Percentiles rank a stretch among this genome's conserved stretches.
These are phyloP conservation scores for Filobasidium wieringae DNA, from an alignment of 768 basidiomycete genomes.

Conservation along the genomic window DNA sequence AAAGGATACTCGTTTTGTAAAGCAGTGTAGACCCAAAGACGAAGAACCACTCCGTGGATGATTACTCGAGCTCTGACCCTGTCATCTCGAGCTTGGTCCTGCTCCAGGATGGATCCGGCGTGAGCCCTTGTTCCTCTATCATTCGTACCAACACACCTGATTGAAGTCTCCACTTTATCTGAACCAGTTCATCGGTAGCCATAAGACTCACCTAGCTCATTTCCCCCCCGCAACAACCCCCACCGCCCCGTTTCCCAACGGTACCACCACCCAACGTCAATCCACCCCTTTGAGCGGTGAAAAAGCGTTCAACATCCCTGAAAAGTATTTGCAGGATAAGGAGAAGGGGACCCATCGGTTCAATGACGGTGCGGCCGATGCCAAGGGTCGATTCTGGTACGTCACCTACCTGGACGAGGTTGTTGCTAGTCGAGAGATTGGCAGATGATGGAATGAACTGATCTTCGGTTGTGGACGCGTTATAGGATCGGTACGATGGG, in stretches of 20 bases:
- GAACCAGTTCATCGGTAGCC: conserved; percentile 25
- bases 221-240: conserved; percentile 24
- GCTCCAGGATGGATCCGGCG: conserved; percentile 12
- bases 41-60: conserved; percentile 24
- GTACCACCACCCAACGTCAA: conserved; percentile 5
- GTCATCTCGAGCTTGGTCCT: conserved; percentile 22
- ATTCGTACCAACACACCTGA: not conserved
- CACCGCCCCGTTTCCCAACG: conserved; percentile 7
- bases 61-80: conserved; percentile 19
- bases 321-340: conserved; percentile 11
- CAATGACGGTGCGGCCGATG: conserved; percentile 34
- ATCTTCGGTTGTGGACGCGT: not conserved
- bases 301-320: conserved; percentile 9
- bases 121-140: not conserved
- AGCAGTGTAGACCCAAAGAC: conserved; percentile 26
- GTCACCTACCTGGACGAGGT: not conserved
- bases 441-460: too few relatives aligned
- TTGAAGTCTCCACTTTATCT: not conserved
- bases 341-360: conserved; percentile 18
- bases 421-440: not conserved
- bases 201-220: conserved; percentile 21
- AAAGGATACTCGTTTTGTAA: not conserved
- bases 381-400: conserved; percentile 27
- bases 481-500: conserved; percentile 16
- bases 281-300: conserved; percentile 17